Conservation (phyloP, 306 rosid species). For the Rubus parviflorus region DNA sequence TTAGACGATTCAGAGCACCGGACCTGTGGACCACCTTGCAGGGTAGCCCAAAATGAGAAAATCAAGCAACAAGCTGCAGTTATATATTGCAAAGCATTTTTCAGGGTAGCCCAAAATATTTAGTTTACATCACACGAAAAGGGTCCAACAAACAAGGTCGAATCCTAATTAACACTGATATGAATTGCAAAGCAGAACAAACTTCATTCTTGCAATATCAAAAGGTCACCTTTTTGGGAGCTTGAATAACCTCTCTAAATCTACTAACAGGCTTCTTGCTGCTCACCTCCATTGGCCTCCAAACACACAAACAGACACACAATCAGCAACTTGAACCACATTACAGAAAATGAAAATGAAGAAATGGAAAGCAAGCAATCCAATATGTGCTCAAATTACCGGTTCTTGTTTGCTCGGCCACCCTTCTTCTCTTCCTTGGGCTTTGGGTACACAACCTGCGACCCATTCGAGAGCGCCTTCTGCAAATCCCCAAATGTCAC, state of each 20-base stretch:
- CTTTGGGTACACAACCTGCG: constrained; percentile 45
- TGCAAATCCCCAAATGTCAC: constrained; percentile 83
- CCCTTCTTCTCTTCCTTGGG: constrained; percentile 45
- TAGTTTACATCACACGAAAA: background rate
- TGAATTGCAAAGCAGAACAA: background rate
- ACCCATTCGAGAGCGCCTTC: constrained; percentile 75
- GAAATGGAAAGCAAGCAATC: background rate
- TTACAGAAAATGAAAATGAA: background rate
- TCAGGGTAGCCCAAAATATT: background rate
- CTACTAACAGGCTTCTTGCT: constrained; percentile 45
- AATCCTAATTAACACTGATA: background rate
- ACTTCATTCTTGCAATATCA: background rate
- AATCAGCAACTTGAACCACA: constrained; percentile 18
- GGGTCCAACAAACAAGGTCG: too few species aligned
- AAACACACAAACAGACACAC: constrained; percentile 13
- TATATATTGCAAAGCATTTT: background rate
- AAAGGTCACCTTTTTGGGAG: constrained; percentile 67
- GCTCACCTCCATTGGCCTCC: constrained; percentile 90
- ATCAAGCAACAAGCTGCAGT: background rate
- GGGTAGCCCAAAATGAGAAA: background rate
- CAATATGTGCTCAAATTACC: constrained; percentile 35
- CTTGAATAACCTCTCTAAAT: constrained; percentile 71
- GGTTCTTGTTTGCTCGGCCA: constrained; percentile 74
- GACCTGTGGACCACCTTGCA: background rate
- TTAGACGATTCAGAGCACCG: background rate